Base-by-base conservation (phyloP, 441 rosid species). In the Syzygium syzygioides region DNA sequence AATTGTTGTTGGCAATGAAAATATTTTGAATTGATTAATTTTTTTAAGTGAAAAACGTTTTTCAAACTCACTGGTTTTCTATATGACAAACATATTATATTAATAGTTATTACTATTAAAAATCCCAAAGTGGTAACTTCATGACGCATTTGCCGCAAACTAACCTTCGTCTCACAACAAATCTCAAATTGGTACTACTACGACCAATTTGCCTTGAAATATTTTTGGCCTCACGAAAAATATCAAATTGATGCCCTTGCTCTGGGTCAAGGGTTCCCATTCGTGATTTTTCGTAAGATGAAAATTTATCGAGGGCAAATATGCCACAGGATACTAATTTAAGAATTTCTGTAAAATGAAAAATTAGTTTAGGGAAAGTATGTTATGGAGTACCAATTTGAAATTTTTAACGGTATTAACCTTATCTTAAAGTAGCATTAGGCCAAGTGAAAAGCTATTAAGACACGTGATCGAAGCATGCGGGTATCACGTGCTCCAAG, bases 261-360 rank as follows among this genome's bases (percentile, higher is more conserved):
- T 71, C 23, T 20, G n/a, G 28, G 3, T 20, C 0, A 3, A 0
- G 50, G 15, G 12, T 20, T 71, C 5, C 9, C 20, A 2, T 13
- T 45, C 48, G 9, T 45, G 48, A 45, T 45, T 45, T 45, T 45
- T 45, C 1, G 48, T 26, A 71, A 71, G 50, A 5, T 0, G 50
- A 11, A 71, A 37, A 71, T 37, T 71, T 20, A 4, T 37, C 17
- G 48, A 7, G 14, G 52, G 9, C 23, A 71, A 23, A 71, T 11
- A 37, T 13, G 3, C 5, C 30, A 59, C 0, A 9, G 7, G 15
- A 14, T 11, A 59, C 64, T 3, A 59, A 37, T 71, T 37, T 71
- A 37, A 71, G 17, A 37, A 20, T 12, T 10, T 20, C 6, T 4
- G 8, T 37, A 14, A 37, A 50, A 71, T 37, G 15, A 45, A 71